phyloP scores from a whole-genome alignment of 371 early-diverging fungal species.

The Mortierella sp. region DNA sequence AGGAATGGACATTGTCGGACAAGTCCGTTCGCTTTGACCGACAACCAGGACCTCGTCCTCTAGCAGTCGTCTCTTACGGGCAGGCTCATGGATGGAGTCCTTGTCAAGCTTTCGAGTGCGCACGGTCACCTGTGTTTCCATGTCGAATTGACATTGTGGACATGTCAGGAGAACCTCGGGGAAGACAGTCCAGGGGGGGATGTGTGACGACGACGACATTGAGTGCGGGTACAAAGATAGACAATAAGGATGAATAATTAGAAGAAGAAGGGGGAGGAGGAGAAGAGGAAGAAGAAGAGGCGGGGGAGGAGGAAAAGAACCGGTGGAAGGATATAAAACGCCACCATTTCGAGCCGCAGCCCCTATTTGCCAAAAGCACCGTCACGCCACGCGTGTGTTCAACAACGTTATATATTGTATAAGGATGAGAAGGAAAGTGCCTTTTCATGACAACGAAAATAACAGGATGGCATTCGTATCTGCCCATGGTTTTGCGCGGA shows the following conservation, averaged over 20 bases:
- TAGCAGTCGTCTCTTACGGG: constrained; percentile 22
- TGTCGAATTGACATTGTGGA: not conserved
- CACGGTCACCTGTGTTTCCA: not conserved
- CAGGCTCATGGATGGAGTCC: not conserved
- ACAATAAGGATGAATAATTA: not conserved
- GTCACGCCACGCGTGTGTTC: too few species aligned
- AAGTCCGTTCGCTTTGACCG: too few species aligned
- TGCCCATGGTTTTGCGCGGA: constrained; percentile 35
- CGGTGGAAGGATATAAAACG: too few species aligned
- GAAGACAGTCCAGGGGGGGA: constrained; percentile 14
- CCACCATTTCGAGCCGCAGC: too few species aligned
- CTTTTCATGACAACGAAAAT: not conserved
- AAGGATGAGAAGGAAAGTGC: too few species aligned
- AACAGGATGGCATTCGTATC: constrained; percentile 24
- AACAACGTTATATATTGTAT: too few species aligned
- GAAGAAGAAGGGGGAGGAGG: not conserved
- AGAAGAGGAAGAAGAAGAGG: not conserved
- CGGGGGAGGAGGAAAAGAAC: not conserved
- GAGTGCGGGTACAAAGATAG: not conserved
- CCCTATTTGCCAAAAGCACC: too few species aligned
- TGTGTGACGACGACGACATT: not conserved
- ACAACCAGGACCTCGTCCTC: not conserved
- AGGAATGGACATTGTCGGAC: too few species aligned
- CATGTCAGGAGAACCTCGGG: constrained; percentile 13
- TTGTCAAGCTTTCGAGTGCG: constrained; percentile 4